Base-by-base conservation (phyloP, 2,329 filamentous ascomycete species). In the Cyphellophora europaea region DNA sequence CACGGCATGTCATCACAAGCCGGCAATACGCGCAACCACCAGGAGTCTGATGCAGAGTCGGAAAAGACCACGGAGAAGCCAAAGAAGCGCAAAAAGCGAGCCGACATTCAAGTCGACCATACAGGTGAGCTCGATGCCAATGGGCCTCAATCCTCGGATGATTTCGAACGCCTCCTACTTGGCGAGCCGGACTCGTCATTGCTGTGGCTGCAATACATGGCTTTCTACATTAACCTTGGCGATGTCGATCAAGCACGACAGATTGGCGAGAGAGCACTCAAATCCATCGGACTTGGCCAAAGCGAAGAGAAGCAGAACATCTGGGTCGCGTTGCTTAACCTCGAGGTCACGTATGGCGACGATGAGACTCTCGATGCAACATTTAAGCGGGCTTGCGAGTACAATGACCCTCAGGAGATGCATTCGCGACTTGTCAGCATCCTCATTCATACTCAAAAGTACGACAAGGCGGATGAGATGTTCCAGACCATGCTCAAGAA, bases 191-290 rank as follows among this genome's bases (percentile, higher is more conserved):
- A 96, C 62, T 89, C 84, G n/a, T 93, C 89, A 1, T 70, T 81
- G 42, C 72, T 96, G 17, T 98, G 91, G 91, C 84, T 95, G 36
- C 76, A 85, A 47, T 98, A 98, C 64, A 96, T 98, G 86, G 87
- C 88, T n/a, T 93, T 93, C 72, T 86, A 96, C 61, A 79, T 95
- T 58, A 82, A 93, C 54, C 74, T 93, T 34, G 85, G 85, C 54
- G 91, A 98, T 61, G 70, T 93, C 13, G 77, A 80, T 42, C 91
- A 87, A 60, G 88, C 91, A 10, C 78, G 89, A 32, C 82, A 89
- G 46, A 81, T 95, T 40, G 88, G 86, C 2, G 83, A 95, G 61
- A 82, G 91, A 42, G 91, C 91, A 12, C 74, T 96, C 44, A 79
- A 81, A 54, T 93, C 82, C 11, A 96, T 98, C 64, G 83, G 85